phyloP scores from a whole-genome alignment of 2,329 filamentous ascomycete genomes.

The Cladosporium sp. region DNA sequence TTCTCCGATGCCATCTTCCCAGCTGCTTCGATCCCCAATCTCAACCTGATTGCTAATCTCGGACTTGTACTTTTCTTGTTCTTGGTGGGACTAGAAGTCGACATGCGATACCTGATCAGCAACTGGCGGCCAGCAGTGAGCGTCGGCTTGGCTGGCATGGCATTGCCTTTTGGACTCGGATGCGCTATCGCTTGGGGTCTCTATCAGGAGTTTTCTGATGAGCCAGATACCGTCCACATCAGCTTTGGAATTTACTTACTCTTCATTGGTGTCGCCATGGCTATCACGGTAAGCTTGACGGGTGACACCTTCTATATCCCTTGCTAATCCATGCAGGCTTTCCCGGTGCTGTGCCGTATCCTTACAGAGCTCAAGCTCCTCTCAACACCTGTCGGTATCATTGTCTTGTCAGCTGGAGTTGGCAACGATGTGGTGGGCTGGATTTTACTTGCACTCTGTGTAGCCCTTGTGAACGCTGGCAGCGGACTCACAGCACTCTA shows the following conservation, averaged over 20 bases:
- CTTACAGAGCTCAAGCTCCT: constrained; percentile 86
- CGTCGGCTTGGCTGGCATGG: constrained; percentile 76
- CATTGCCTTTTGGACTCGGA: constrained; percentile 76
- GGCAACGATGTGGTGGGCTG: constrained; percentile 90
- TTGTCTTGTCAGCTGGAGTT: constrained; percentile 83
- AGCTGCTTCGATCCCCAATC: constrained; percentile 64
- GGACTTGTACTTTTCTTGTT: constrained; percentile 83
- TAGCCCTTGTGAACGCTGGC: constrained; percentile 84
- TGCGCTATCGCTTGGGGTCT: constrained; percentile 76
- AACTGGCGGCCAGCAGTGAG: constrained; percentile 78
- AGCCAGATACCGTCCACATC: constrained; percentile 54
- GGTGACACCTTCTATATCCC: background rate
- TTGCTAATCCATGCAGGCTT: constrained; percentile 45
- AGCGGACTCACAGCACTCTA: constrained; percentile 78
- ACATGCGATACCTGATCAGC: constrained; percentile 68
- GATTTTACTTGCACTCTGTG: constrained; percentile 88
- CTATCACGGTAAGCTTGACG: constrained; percentile 65
- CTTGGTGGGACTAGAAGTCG: constrained; percentile 81
- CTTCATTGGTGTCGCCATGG: constrained; percentile 89
- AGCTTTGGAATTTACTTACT: constrained; percentile 61
- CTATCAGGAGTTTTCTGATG: constrained; percentile 66
- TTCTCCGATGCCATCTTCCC: constrained; percentile 78
- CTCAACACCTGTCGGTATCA: constrained; percentile 76
- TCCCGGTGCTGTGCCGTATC: constrained; percentile 91
- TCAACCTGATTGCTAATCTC: constrained; percentile 75